These are phyloP conservation scores for Hypholoma sublateritium DNA, from an alignment of 768 basidiomycete genomes.

Conservation along the genomic window DNA sequence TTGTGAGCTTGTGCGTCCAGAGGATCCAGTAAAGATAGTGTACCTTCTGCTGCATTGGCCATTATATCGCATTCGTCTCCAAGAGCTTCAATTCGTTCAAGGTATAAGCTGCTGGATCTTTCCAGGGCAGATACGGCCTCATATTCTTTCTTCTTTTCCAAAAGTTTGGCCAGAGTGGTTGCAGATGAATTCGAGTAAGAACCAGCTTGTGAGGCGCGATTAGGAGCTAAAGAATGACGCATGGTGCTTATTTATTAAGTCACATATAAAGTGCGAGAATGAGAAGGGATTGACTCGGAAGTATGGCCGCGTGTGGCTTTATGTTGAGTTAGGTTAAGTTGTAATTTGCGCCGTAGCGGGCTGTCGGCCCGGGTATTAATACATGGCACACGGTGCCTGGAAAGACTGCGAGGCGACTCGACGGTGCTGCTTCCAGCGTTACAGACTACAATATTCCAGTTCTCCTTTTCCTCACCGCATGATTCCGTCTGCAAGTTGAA, in stretches of 20 bases:
- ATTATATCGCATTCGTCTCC: constrained; percentile 75
- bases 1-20: neutral
- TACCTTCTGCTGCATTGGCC: constrained; percentile 76
- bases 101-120: constrained; percentile 58
- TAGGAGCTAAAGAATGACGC: constrained; percentile 57
- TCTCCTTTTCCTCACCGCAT: neutral
- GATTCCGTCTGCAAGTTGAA: constrained; percentile 16
- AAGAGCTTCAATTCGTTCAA: constrained; percentile 66
- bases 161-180: constrained; percentile 52
- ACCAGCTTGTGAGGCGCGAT: constrained; percentile 48
- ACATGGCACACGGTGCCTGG: neutral
- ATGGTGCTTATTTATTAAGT: constrained; percentile 24
- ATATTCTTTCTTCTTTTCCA: constrained; percentile 81
- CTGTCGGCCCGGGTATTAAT: neutral
- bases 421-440: neutral
- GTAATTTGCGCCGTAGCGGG: no score
- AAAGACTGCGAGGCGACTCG: neutral
- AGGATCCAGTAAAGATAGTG: constrained; percentile 7
- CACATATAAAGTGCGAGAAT: neutral
- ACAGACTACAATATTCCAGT: neutral
- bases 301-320: no score
- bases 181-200: constrained; percentile 41
- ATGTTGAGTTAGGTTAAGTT: no score
- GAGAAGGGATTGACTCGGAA: no score
- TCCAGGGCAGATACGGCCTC: constrained; percentile 76